Conservation (phyloP, 139 green algal species). For the Parachlorella kessleri region DNA sequence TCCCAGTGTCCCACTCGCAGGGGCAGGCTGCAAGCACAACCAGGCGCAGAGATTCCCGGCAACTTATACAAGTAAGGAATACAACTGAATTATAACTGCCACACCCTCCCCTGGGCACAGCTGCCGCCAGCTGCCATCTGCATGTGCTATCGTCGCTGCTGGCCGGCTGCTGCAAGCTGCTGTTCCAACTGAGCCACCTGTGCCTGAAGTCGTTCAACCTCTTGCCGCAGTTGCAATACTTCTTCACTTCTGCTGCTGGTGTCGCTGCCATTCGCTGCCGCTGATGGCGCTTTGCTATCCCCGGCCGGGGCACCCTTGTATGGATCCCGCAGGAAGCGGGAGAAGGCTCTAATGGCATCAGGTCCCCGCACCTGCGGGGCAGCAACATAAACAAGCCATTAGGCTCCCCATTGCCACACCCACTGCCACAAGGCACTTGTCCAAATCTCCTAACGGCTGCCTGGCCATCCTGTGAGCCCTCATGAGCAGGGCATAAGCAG, state of each 20-base stretch:
- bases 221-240: conserved; percentile 13
- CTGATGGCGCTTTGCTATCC: background rate
- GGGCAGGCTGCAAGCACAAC: too few relatives aligned
- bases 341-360: conserved; percentile 71
- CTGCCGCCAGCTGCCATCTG: too few relatives aligned
- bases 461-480: too few relatives aligned
- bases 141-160: too few relatives aligned
- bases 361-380: conserved; percentile 64
- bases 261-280: too few relatives aligned
- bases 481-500: too few relatives aligned
- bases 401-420: background rate
- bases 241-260: conserved; percentile 8
- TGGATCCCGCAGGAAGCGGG: conserved; percentile 60
- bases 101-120: too few relatives aligned
- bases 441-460: too few relatives aligned
- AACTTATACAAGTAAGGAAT: too few relatives aligned
- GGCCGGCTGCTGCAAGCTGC: conserved; percentile 13
- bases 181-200: conserved; percentile 23
- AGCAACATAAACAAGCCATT: background rate
- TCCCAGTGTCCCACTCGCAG: too few relatives aligned
- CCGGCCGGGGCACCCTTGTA: conserved; percentile 33
- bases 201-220: background rate
- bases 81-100: too few relatives aligned
- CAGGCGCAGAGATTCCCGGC: too few relatives aligned
- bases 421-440: background rate